Evolutionary conservation across 140 eudicot genomes (phyloP).

Genomic region (Eryngium alpinum): DNA sequence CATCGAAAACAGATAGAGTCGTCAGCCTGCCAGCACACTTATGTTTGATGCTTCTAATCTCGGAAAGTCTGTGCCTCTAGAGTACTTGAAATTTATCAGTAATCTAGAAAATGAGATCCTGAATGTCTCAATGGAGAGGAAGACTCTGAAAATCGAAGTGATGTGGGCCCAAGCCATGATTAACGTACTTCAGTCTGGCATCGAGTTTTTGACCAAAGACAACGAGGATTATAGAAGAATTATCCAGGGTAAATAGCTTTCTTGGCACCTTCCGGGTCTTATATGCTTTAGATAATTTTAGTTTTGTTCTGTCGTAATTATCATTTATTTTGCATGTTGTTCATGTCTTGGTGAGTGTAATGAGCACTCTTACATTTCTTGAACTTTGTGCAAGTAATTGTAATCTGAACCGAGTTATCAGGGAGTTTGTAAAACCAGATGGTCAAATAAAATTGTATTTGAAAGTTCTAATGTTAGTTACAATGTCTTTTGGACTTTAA

Average conservation of each 20-base stretch:
- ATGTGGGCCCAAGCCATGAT: constrained; percentile 96
- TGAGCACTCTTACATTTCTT: neutral
- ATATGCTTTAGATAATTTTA: neutral
- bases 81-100: constrained; percentile 66
- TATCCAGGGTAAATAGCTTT: constrained; percentile 20
- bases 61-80: constrained; percentile 84
- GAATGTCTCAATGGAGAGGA: constrained; percentile 75
- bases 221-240: constrained; percentile 45
- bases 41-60: constrained; percentile 57
- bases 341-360: neutral
- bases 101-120: constrained; percentile 67
- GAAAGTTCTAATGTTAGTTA: too few relatives aligned
- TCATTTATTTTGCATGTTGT: neutral
- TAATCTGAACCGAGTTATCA: neutral
- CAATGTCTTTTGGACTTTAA: too few relatives aligned
- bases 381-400: neutral
- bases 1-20: constrained; percentile 48
- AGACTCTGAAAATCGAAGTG: constrained; percentile 87
- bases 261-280: neutral
- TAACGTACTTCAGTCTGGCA: constrained; percentile 72
- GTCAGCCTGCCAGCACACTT: constrained; percentile 25
- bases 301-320: neutral
- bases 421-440: too few relatives aligned
- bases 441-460: too few relatives aligned
- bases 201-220: constrained; percentile 54